Evolutionary conservation across 2,329 filamentous ascomycete species (phyloP).

Genomic region (Penicillium sp.): DNA sequence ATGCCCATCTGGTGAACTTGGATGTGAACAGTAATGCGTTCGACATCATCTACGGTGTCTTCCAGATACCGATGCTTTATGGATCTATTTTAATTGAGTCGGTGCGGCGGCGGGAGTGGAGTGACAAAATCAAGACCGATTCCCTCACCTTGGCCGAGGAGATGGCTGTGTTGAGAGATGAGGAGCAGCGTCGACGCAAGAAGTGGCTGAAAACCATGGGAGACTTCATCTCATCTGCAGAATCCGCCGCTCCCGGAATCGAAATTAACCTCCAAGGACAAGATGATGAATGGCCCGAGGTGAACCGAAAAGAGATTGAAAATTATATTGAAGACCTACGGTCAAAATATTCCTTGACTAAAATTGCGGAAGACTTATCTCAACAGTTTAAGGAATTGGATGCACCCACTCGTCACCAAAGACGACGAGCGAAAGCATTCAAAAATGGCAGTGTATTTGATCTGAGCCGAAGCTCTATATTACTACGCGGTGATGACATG

Average conservation of each 20-base stretch:
- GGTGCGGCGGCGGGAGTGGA: slow-evolving; percentile 83
- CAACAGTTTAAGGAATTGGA: slow-evolving; percentile 77
- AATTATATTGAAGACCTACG: slow-evolving; percentile 68
- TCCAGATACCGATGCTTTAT: slow-evolving; percentile 83
- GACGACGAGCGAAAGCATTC: slow-evolving; percentile 85
- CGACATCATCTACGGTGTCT: slow-evolving; percentile 74
- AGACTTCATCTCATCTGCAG: slow-evolving; percentile 64
- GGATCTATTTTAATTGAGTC: slow-evolving; percentile 85
- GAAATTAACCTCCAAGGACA: slow-evolving; percentile 83
- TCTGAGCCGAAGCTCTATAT: slow-evolving; percentile 79
- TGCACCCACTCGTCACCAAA: slow-evolving; percentile 79
- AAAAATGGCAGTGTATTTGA: slow-evolving; percentile 96
- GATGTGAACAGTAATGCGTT: slow-evolving; percentile 77
- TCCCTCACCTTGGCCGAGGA: slow-evolving; percentile 87
- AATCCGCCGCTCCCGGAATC: slow-evolving; percentile 70
- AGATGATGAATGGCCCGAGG: slow-evolving; percentile 75
- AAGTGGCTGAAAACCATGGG: slow-evolving; percentile 89
- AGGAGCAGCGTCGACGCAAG: slow-evolving; percentile 81
- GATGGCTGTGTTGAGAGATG: slow-evolving; percentile 86
- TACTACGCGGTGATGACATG: slow-evolving; percentile 84
- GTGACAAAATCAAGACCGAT: slow-evolving; percentile 83
- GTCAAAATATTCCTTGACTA: slow-evolving; percentile 62
- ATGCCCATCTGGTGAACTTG: slow-evolving; percentile 68
- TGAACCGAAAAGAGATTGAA: slow-evolving; percentile 72
- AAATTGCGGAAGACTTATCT: slow-evolving; percentile 67